Percentiles rank a stretch among this genome's conserved stretches.
These are phyloP conservation scores for Cymbopogon citratus DNA, from an alignment of 176 grass and related monocot species.

Conservation along the genomic window DNA sequence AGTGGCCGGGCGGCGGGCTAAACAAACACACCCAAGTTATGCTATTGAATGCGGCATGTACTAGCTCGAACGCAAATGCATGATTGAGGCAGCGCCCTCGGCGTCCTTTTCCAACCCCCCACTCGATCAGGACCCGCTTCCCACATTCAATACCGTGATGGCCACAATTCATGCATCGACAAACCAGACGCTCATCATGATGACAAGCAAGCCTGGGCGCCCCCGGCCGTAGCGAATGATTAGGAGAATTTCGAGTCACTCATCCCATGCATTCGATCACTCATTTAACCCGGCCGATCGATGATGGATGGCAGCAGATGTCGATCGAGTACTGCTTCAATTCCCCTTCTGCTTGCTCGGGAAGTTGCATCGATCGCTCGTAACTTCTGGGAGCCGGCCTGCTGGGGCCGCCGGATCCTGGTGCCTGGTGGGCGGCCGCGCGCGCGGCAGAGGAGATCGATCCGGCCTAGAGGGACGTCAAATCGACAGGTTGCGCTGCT, in stretches of 20 bases:
- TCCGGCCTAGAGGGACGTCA: background rate
- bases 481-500: background rate
- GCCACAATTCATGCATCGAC: slow-evolving; percentile 54
- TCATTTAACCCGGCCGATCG: background rate
- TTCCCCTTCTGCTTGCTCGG: background rate
- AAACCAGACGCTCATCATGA: slow-evolving; percentile 27
- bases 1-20: background rate
- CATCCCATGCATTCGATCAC: too few relatives aligned
- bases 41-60: slow-evolving; percentile 45
- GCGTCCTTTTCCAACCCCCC: slow-evolving; percentile 30
- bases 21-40: slow-evolving; percentile 17
- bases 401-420: background rate
- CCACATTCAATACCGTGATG: slow-evolving; percentile 76
- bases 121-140: background rate
- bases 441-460: too few relatives aligned
- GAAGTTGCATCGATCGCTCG: background rate
- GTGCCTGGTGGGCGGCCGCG: background rate
- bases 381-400: background rate
- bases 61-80: slow-evolving; percentile 46
- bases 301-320: background rate
- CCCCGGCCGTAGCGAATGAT: slow-evolving; percentile 7
- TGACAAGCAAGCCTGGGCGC: background rate
- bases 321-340: background rate
- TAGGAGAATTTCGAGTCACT: background rate
- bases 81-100: slow-evolving; percentile 40